Percentiles rank a stretch among this genome's conserved stretches.
These are phyloP conservation scores for Verticillium tricorpus DNA, from an alignment of 2,329 filamentous ascomycete species.

Conservation along the genomic window DNA sequence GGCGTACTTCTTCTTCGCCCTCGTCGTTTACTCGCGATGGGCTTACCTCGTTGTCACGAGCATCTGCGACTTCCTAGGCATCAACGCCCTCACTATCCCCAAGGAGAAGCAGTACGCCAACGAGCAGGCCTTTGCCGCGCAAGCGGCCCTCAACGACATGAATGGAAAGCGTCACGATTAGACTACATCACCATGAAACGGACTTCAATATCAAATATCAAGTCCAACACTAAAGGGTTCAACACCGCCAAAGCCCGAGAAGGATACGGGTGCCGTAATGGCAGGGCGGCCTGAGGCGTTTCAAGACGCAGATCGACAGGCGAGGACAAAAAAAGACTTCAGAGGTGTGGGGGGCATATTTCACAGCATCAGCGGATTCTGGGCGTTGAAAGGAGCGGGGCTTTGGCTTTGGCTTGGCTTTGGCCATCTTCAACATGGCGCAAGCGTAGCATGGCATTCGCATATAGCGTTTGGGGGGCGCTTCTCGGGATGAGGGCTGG, in stretches of 20 bases:
- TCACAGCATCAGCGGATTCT: neutral
- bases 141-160: neutral
- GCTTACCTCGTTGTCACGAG: constrained; percentile 84
- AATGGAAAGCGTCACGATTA: neutral
- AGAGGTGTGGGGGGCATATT: neutral
- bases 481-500: neutral
- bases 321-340: neutral
- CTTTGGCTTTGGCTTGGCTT: neutral
- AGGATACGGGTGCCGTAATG: neutral
- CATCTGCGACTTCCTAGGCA: constrained; percentile 88
- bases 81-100: constrained; percentile 89
- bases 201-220: neutral
- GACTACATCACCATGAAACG: neutral
- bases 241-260: neutral
- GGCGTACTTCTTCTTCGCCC: constrained; percentile 76
- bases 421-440: neutral
- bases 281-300: neutral
- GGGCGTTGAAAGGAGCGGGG: constrained; percentile 1
- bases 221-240: neutral
- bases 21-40: constrained; percentile 89
- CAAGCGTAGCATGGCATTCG: neutral
- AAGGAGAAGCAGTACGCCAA: constrained; percentile 55
- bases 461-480: neutral
- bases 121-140: constrained; percentile 29
- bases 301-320: neutral